Evolutionary conservation across 2,329 filamentous ascomycete species (phyloP), one percentile per base, ranked within the genome.

Genomic region (Parascedosporium putredinis): DNA sequence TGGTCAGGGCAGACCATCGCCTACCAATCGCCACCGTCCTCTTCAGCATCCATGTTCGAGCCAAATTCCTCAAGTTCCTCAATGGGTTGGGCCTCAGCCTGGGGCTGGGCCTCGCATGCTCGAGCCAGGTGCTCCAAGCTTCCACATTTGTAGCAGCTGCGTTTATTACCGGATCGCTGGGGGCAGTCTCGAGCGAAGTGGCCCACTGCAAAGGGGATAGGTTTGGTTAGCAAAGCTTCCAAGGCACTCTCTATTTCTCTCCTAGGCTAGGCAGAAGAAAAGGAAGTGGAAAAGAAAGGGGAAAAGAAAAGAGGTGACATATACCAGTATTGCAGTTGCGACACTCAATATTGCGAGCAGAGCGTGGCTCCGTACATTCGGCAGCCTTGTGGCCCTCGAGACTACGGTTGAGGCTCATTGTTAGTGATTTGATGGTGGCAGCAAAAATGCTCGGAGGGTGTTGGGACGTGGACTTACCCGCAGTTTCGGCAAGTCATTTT

Each of bases 401-500:
- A n/a, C n/a, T n/a, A n/a, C n/a, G n/a, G n/a, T n/a, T n/a, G n/a
- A n/a, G n/a, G n/a, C 64, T 79, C 63, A 6, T 73, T 72, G 44
- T 50, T n/a, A n/a, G n/a, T n/a, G n/a, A n/a, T n/a, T n/a, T n/a
- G n/a, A n/a, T n/a, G n/a, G n/a, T 2, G 10, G 12, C 18, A 10
- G 20, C 18, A 24, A 16, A 36, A 16, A n/a, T 36, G 7, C n/a
- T 9, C n/a, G 5, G 5, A 42, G 10, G 16, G 1, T 23, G 16
- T 23, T 6, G 12, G 3, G 4, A 36, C 27, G 14, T n/a, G 16
- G 1, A 31, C 64, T 52, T 55, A 73, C 70, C 75, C 77, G 68
- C 83, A 86, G 60, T 86, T 86, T 61, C 75, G 78, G 74, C 83
- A 86, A 6, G 78, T 79, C 55, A 75, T 81, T 51, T 71, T 80